phyloP scores from a whole-genome alignment of 2,329 filamentous ascomycete genomes.

The Huntiella savannae region DNA sequence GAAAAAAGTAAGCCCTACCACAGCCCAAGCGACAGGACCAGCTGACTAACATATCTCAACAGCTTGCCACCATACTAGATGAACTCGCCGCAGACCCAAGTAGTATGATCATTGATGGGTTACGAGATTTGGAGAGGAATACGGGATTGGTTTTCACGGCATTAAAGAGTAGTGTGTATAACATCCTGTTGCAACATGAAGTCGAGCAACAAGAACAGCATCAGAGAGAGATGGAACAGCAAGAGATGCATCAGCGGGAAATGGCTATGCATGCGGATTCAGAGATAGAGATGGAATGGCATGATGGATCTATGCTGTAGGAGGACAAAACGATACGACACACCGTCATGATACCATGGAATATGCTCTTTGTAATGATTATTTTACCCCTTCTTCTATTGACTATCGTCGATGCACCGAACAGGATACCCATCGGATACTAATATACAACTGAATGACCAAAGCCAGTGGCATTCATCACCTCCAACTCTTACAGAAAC shows the following conservation, averaged over 20 bases:
- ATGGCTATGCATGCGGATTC: conserved; percentile 2
- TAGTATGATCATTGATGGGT: conserved; percentile 65
- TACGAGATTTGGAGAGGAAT: conserved; percentile 80
- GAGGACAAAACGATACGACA: too few species aligned
- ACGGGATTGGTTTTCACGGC: conserved; percentile 88
- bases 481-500: too few species aligned
- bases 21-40: neutral
- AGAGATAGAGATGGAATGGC: conserved; percentile 10
- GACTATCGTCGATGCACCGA: too few species aligned
- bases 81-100: conserved; percentile 52
- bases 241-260: conserved; percentile 9
- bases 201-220: conserved; percentile 24
- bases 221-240: conserved; percentile 16
- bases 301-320: conserved; percentile 8
- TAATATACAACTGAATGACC: too few species aligned
- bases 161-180: conserved; percentile 95
- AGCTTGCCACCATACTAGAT: conserved; percentile 42
- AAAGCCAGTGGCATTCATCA: too few species aligned
- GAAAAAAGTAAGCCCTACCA: conserved; percentile 47
- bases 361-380: too few species aligned
- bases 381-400: too few species aligned
- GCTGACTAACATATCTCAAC: conserved; percentile 11
- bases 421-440: too few species aligned
- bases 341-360: neutral
- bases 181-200: conserved; percentile 95